Base-by-base conservation (phyloP, 306 rosid genomes). In the Cyamopsis tetragonoloba region DNA sequence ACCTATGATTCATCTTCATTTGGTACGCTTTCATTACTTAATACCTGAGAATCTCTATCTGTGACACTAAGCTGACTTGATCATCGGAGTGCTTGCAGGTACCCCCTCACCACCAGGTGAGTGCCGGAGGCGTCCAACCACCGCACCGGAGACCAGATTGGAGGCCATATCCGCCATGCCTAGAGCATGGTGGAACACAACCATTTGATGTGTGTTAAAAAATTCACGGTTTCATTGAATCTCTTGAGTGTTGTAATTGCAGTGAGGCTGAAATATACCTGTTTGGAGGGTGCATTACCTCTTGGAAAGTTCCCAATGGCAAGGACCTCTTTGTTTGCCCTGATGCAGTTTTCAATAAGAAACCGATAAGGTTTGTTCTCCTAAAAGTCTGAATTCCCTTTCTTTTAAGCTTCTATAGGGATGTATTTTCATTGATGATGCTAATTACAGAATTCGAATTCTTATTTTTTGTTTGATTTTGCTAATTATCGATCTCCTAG, bases 251-350 rank as follows among this genome's bases (percentile, higher is more conserved):
- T 0, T 38, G 77, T n/a, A n/a, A n/a, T n/a, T 68, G 77, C 86
- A 92, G 98, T 76, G 95, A 89, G 69, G 97, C 87, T 48, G 98
- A 93, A 71, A 71, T 88, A 27, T 93, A 93, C 42, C 70, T 93
- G 8, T 93, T 70, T 54, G 98, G 98, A 67, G 97, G 96, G 6
- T 83, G 89, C 62, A 23, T 93, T 73, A 84, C 98, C 24, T 93
- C 98, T 44, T 93, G 98, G 98, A 89, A 82, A 54, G 71, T 84
- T 37, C 82, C 95, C 3, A 80, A 20, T 68, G 96, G 89, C 39
- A 93, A 85, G 73, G 95, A 93, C 82, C 87, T 93, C 7, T 93
- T 93, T 34, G 95, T 93, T 63, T 84, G 98, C 28, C 98, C 98
- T 12, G 98, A 93, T 44, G 98, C 91, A 34, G 88, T 93, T 58